A percentile compares a stretch with the other conserved stretches of the same genome.
These are phyloP conservation scores for Bryum argenteum DNA, from an alignment of 225 moss, liverwort and hornwort genomes.

Conservation along the genomic window DNA sequence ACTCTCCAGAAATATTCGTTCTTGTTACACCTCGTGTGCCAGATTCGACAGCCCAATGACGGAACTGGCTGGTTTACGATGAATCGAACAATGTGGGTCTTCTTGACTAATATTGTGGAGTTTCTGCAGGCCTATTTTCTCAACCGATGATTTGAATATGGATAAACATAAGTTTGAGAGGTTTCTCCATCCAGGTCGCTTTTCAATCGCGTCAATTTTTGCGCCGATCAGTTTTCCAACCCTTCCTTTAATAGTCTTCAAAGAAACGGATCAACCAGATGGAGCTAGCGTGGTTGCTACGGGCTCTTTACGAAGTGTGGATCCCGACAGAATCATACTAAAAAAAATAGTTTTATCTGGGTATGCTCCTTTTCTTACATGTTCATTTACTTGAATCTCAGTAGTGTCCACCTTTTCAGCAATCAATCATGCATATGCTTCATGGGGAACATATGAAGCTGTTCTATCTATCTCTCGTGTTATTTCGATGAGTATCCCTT, in stretches of 20 bases:
- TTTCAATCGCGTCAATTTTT: slow-evolving; percentile 80
- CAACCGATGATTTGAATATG: slow-evolving; percentile 86
- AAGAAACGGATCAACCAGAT: slow-evolving; percentile 55
- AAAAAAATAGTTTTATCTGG: slow-evolving; percentile 94
- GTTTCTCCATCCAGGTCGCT: slow-evolving; percentile 91
- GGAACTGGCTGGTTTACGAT: neutral
- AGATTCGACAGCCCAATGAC: neutral
- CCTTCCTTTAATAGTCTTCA: slow-evolving; percentile 75
- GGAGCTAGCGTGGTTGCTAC: slow-evolving; percentile 72
- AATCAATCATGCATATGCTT: neutral
- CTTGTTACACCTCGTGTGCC: neutral
- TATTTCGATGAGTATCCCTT: neutral
- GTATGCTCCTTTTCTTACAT: slow-evolving; percentile 36
- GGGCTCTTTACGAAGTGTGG: slow-evolving; percentile 82
- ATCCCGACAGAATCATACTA: slow-evolving; percentile 83
- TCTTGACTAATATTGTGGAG: slow-evolving; percentile 20
- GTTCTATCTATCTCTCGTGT: neutral
- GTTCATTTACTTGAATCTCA: neutral
- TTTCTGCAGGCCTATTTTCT: slow-evolving; percentile 78
- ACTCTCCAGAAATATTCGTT: neutral
- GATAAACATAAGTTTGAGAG: slow-evolving; percentile 98
- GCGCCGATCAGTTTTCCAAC: slow-evolving; percentile 81
- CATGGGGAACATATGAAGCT: neutral
- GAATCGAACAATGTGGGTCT: slow-evolving; percentile 10
- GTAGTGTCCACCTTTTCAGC: neutral